phyloP scores from a whole-genome alignment of 1,284 basidiomycete species.

The Peniophora sp. region DNA sequence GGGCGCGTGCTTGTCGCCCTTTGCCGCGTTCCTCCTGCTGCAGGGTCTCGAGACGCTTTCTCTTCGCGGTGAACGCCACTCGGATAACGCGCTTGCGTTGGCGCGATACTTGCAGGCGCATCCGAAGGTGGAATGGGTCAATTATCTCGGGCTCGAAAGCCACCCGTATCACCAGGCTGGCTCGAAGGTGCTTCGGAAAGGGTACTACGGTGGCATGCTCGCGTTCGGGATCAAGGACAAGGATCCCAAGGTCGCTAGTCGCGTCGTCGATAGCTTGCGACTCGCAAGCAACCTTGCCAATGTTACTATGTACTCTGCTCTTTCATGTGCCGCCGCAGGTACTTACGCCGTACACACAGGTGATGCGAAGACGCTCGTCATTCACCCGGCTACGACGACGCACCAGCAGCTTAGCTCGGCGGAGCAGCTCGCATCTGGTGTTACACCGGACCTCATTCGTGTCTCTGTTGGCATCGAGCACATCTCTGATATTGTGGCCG shows the following conservation, averaged over 20 bases:
- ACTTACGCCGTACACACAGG: no score
- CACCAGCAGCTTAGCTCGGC: slow-evolving; percentile 70
- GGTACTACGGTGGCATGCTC: slow-evolving; percentile 46
- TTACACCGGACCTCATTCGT: slow-evolving; percentile 71
- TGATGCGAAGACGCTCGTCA: slow-evolving; percentile 49
- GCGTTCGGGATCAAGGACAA: slow-evolving; percentile 78
- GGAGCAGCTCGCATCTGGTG: slow-evolving; percentile 67
- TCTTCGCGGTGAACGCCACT: slow-evolving; percentile 70
- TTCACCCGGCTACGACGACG: slow-evolving; percentile 80
- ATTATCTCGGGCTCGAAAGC: slow-evolving; percentile 48
- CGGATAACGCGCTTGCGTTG: slow-evolving; percentile 62
- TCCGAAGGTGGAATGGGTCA: slow-evolving; percentile 69
- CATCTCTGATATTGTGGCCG: slow-evolving; percentile 80
- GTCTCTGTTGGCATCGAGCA: slow-evolving; percentile 78
- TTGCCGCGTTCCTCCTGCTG: slow-evolving; percentile 76
- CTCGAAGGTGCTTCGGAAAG: slow-evolving; percentile 38
- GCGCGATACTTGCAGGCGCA: slow-evolving; percentile 68
- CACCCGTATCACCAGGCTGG: slow-evolving; percentile 63
- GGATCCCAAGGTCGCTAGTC: slow-evolving; percentile 47
- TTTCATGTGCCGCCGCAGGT: no score
- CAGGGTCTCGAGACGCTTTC: slow-evolving; percentile 85
- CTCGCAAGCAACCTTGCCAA: slow-evolving; percentile 75
- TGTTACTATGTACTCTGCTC: slow-evolving; percentile 38
- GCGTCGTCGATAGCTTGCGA: slow-evolving; percentile 68
- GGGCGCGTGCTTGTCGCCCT: slow-evolving; percentile 73